Evolutionary conservation across 2,329 filamentous ascomycete species (phyloP), one percentile per base, ranked within the genome.

Genomic region (Phialemonium atrogriseum): DNA sequence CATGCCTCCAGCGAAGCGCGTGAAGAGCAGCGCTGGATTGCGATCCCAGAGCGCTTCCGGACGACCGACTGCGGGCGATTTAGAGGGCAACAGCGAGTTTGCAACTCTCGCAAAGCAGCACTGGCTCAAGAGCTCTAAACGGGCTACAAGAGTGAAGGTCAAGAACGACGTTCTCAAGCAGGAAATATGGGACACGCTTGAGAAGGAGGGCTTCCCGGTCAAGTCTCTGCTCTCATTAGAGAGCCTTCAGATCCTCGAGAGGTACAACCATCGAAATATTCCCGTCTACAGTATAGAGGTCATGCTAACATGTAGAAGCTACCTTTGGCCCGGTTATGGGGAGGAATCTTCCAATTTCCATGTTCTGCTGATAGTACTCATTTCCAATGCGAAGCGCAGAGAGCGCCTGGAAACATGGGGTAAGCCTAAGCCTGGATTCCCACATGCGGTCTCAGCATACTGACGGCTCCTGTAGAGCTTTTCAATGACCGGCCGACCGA

Each of bases 271-370:
- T n/a, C n/a, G n/a, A n/a, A n/a, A n/a, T n/a, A n/a, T n/a, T n/a
- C n/a, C n/a, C n/a, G n/a, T n/a, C n/a, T n/a, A n/a, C n/a, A n/a
- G n/a, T n/a, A n/a, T n/a, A n/a, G n/a, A 18, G 16, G 27, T 32
- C n/a, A 20, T 6, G 34, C 52, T 58, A 36, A 59, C 40, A 19
- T 7, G 24, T 26, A 36, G 38, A 38, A 84, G 85, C 51, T 96
- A 94, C 52, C 70, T 98, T 17, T 98, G 91, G 91, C 91, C 91
- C 27, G 85, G 83, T 31, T 98, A 93, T 54, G 78, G 73, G 10
- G 84, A 94, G 42, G 79, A 91, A 48, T 77, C 86, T 4, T 94
- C 89, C 19, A 93, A 98, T 55, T 80, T 87, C 49, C 89, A 98
- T 55, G 81, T 95, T 33, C 66, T 96, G 20, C 68, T 98, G 40